Base-by-base conservation (phyloP, 345 rosid species). In the Pelargonium nanum region DNA sequence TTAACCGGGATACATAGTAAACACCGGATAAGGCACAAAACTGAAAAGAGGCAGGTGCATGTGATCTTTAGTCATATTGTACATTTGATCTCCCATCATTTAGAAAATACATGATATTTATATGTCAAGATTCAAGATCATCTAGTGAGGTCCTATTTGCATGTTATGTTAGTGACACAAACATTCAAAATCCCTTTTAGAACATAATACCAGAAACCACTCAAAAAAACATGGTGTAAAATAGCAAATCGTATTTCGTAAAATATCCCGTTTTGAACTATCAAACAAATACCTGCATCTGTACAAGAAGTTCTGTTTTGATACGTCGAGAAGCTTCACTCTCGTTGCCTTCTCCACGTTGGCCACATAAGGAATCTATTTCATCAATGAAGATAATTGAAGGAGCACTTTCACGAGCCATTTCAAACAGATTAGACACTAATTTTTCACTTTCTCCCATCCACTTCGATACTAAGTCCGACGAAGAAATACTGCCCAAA, bases 381-480 rank as follows among this genome's bases (percentile, higher is more conserved):
- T 91, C 97, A 76, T 91, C 97, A 58, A 91, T 57, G 70, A 91
- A 91, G 56, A 91, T 91, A 58, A 91, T 88, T 15, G 97, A 85
- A 0, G 97, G 97, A 57, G 96, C 81, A 91, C 93, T 88, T 73
- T 88, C 97, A 28, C 96, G 89, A 60, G 96, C 94, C 97, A 91
- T 91, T 70, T 88, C 81, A 58, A 91, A 88, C 70, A 91, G 96
- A 71, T 81, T 91, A 58, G 97, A 78, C n/a, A 91, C 97, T 34
- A 91, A 78, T 81, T 91, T 91, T 69, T 91, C 97, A 72, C 97
- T 91, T 76, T 91, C 97, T 58, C 96, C 97, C 97, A 91, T 91
- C 97, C 97, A 91, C 77, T 91, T 91, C 45, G 97, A 91, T 53
- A 91, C 96, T 65, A 88, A 82, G 79, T 91, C 97, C 28, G 96